Evolutionary conservation across 2,329 filamentous ascomycete species (phyloP), one percentile per base, ranked within the genome.

Genomic region (Acrocalymma vagum): DNA sequence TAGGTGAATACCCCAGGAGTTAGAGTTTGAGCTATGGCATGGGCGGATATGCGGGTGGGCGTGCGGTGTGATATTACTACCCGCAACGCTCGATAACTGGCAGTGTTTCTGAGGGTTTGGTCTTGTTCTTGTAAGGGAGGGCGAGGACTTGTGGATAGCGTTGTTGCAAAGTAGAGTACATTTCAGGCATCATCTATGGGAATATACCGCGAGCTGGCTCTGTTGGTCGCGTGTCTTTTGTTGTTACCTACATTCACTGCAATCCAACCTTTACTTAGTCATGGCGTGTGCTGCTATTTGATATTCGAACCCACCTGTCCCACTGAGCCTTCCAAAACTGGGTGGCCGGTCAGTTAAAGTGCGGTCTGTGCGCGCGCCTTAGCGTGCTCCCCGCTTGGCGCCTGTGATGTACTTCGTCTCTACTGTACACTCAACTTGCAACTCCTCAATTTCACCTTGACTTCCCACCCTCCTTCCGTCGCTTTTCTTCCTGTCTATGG

Each of bases 401-500:
- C 48, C 48, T 44, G 52, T 55, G 50, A 55, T 45, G 47, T 55
- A 31, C 32, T 29, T 32, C 39, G 36, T 11, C 10, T 6, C 10
- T 6, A 6, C 25, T 27, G 25, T 11, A 27, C 50, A 57, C 42
- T 41, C 57, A 45, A 43, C 53, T 43, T 52, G 32, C 32, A 33
- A 38, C 30, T 27, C 33, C 39, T n/a, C 53, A 48, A 45, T 45
- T 51, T 47, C 29, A 46, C 48, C 30, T 20, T 38, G 20, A 28
- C 37, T n/a, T n/a, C 31, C 27, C 32, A 30, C 26, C 23, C 39
- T 38, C 28, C 38, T 30, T 15, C 26, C 45, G 29, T 10, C 23
- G 16, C 29, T 38, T 20, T 27, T 40, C 49, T 48, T 51, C 55
- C 55, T 52, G 57, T 65, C 53, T 59, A 69, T 70, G 66, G 66